A percentile compares a stretch with the other conserved stretches of the same genome.
Evolutionary conservation across 345 rosid species (phyloP).

Genomic region (Chamaenerion angustifolium): DNA sequence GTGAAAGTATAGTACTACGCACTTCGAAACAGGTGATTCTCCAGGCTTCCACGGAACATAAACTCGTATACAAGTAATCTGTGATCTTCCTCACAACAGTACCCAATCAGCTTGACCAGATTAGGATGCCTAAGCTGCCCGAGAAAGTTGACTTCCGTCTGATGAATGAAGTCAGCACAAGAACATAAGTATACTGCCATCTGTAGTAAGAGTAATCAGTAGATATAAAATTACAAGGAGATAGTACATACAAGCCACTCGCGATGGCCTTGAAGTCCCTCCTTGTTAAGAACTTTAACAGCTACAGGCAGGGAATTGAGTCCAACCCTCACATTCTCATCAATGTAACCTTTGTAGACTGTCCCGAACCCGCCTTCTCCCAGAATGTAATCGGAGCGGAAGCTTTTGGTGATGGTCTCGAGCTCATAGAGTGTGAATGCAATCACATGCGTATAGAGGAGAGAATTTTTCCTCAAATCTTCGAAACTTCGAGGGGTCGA

Average conservation of each 20-base stretch:
- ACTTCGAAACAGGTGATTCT: constrained; percentile 94
- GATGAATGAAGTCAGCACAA: constrained; percentile 6
- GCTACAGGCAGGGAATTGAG: constrained; percentile 95
- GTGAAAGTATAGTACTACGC: constrained; percentile 15
- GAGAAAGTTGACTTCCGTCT: constrained; percentile 51
- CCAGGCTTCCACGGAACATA: constrained; percentile 94
- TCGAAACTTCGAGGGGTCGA: constrained; percentile 56
- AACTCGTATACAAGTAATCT: constrained; percentile 84
- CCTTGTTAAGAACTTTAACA: constrained; percentile 91
- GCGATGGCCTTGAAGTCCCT: constrained; percentile 95
- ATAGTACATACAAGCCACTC: constrained; percentile 66
- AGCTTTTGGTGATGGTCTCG: constrained; percentile 94
- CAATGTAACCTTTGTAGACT: constrained; percentile 92
- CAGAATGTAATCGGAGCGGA: constrained; percentile 86
- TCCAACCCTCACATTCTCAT: constrained; percentile 83
- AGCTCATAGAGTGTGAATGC: constrained; percentile 79
- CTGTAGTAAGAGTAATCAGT: not conserved
- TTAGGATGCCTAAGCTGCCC: constrained; percentile 97
- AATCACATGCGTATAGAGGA: constrained; percentile 65
- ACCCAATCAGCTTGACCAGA: constrained; percentile 86
- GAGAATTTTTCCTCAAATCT: constrained; percentile 48
- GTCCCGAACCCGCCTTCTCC: constrained; percentile 98
- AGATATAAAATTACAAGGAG: not conserved
- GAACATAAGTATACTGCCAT: constrained; percentile 24
- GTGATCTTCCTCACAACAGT: constrained; percentile 91